phyloP scores from a whole-genome alignment of 345 rosid species.

The Turnera subulata region DNA sequence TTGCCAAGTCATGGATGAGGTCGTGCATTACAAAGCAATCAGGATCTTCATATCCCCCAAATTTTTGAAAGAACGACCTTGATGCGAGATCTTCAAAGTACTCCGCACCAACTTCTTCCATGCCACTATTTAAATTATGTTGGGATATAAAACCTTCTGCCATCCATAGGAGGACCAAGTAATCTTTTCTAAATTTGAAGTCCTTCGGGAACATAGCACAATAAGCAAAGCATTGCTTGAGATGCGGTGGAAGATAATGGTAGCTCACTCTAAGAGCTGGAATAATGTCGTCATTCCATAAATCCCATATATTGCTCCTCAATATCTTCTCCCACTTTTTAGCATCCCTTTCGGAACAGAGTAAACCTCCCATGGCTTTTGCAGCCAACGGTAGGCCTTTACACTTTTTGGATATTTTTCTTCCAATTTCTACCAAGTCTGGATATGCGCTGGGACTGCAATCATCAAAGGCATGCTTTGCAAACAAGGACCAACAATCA shows the following conservation, averaged over 20 bases:
- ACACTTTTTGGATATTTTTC: slow-evolving; percentile 3
- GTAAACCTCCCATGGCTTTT: neutral
- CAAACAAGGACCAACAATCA: neutral
- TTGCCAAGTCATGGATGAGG: slow-evolving; percentile 32
- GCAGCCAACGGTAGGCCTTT: slow-evolving; percentile 10
- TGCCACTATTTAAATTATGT: neutral
- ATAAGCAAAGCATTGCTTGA: slow-evolving; percentile 1
- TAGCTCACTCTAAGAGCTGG: slow-evolving; percentile 14
- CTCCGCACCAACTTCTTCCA: neutral
- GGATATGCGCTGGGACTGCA: neutral
- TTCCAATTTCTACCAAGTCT: neutral
- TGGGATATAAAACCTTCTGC: neutral
- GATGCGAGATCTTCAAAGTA: neutral
- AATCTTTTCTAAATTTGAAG: neutral
- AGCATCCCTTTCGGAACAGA: neutral
- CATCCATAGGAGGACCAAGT: slow-evolving; percentile 3
- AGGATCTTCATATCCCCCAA: neutral
- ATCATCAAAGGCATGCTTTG: slow-evolving; percentile 6
- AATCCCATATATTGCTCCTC: neutral
- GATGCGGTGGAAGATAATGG: slow-evolving; percentile 21
- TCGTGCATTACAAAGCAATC: slow-evolving; percentile 33
- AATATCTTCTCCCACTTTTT: slow-evolving; percentile 7
- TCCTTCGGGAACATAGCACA: slow-evolving; percentile 5
- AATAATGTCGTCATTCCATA: neutral
- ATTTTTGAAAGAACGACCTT: slow-evolving; percentile 4